phyloP scores from a whole-genome alignment of 495 filamentous ascomycete species.

The Cairneyella variabilis region DNA sequence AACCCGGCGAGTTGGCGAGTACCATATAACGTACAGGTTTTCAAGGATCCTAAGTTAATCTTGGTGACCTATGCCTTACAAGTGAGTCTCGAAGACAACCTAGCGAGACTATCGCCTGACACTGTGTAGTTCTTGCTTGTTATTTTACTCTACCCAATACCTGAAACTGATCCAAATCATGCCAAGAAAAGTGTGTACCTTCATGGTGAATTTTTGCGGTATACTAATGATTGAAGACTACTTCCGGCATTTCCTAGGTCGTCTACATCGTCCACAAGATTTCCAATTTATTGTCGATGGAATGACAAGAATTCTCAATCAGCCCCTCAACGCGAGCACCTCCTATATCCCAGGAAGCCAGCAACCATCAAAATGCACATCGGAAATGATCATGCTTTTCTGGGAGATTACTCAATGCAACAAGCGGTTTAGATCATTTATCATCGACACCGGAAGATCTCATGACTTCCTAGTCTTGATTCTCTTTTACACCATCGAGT shows the following conservation, averaged over 20 bases:
- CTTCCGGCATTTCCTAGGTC: slow-evolving; percentile 53
- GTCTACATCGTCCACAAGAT: slow-evolving; percentile 89
- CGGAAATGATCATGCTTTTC: slow-evolving; percentile 96
- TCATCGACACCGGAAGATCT: slow-evolving; percentile 90
- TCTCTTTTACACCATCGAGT: slow-evolving; percentile 87
- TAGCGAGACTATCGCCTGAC: not conserved
- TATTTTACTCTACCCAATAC: slow-evolving; percentile 85
- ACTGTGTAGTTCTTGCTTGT: slow-evolving; percentile 65
- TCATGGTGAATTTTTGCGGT: not conserved
- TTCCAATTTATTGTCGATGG: slow-evolving; percentile 98
- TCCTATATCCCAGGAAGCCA: slow-evolving; percentile 90
- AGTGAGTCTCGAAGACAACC: not conserved
- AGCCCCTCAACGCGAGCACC: slow-evolving; percentile 81
- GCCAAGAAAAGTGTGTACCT: slow-evolving; percentile 66
- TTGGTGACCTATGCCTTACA: slow-evolving; percentile 91
- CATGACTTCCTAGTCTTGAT: slow-evolving; percentile 91
- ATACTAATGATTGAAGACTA: slow-evolving; percentile 15
- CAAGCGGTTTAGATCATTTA: slow-evolving; percentile 93
- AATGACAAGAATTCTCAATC: slow-evolving; percentile 89
- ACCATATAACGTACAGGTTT: slow-evolving; percentile 90
- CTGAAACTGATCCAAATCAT: slow-evolving; percentile 60
- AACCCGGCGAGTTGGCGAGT: slow-evolving; percentile 94
- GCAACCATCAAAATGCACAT: slow-evolving; percentile 77
- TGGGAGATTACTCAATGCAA: slow-evolving; percentile 98
- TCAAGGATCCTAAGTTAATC: slow-evolving; percentile 88